A percentile compares a stretch with the other conserved stretches of the same genome.
phyloP scores from a whole-genome alignment of 192 early-diverging fungal species.

The Cladochytrium replicatum region DNA sequence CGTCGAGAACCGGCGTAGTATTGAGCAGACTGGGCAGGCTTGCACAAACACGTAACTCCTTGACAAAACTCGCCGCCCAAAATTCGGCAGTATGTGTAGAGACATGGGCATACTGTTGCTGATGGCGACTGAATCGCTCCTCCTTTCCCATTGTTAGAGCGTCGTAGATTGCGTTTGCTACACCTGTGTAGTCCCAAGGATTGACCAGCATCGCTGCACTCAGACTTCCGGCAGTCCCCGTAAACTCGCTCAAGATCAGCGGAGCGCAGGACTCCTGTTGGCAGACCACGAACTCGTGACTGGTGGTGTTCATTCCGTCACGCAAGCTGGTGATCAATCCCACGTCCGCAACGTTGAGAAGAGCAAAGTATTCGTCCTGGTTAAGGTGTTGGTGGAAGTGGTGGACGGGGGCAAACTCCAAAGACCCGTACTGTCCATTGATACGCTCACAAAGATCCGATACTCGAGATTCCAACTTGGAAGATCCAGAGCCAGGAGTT shows the following conservation, averaged over 20 bases:
- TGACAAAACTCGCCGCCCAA: slow-evolving; percentile 79
- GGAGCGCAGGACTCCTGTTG: slow-evolving; percentile 78
- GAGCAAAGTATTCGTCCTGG: slow-evolving; percentile 89
- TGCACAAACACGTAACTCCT: slow-evolving; percentile 52
- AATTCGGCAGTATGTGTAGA: slow-evolving; percentile 68
- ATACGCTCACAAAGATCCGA: slow-evolving; percentile 86
- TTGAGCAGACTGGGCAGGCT: slow-evolving; percentile 30
- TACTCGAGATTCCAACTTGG: slow-evolving; percentile 62
- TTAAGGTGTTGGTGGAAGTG: slow-evolving; percentile 88
- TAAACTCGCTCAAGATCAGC: slow-evolving; percentile 91
- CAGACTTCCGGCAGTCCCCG: slow-evolving; percentile 86
- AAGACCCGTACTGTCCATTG: slow-evolving; percentile 88
- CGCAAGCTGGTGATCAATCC: slow-evolving; percentile 83
- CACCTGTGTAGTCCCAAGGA: slow-evolving; percentile 88
- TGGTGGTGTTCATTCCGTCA: slow-evolving; percentile 98
- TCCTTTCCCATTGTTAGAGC: slow-evolving; percentile 73
- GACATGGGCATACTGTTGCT: slow-evolving; percentile 73
- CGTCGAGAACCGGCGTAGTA: slow-evolving; percentile 40
- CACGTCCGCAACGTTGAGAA: slow-evolving; percentile 87
- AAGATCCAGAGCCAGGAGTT: slow-evolving; percentile 45
- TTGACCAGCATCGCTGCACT: slow-evolving; percentile 85
- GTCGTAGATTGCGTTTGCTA: slow-evolving; percentile 81
- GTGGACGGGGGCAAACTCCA: slow-evolving; percentile 87
- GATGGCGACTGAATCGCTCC: slow-evolving; percentile 44
- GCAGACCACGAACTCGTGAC: slow-evolving; percentile 87